A percentile compares a stretch with the other conserved stretches of the same genome.
These are phyloP conservation scores for Craspedostauros australis DNA, from an alignment of 108 stramenopile genomes.

Conservation along the genomic window DNA sequence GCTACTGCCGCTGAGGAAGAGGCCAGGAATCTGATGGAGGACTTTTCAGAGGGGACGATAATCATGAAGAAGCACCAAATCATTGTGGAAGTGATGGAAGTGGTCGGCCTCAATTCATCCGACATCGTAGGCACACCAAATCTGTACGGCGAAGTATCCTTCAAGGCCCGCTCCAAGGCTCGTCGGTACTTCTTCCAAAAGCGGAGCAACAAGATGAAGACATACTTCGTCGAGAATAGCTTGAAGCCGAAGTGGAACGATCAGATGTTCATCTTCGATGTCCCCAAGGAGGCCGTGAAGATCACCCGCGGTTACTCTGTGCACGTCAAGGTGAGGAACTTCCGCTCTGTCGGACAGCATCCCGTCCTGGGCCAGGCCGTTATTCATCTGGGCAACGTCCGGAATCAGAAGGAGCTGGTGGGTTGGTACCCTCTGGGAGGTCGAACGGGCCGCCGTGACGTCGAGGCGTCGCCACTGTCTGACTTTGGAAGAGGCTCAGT, in stretches of 20 bases:
- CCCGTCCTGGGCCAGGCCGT: conserved; percentile 57
- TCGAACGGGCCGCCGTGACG: conserved; percentile 56
- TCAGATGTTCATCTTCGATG: conserved; percentile 81
- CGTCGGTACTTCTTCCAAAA: conserved; percentile 33
- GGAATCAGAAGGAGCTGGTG: conserved; percentile 60
- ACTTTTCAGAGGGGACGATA: conserved; percentile 41
- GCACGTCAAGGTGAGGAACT: conserved; percentile 45
- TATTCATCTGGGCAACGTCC: conserved; percentile 63
- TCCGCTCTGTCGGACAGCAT: conserved; percentile 41
- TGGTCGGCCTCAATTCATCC: conserved; percentile 57
- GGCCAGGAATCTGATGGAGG: conserved; percentile 19
- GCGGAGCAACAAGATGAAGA: conserved; percentile 39
- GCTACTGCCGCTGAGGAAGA: conserved; percentile 12
- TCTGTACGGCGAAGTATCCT: conserved; percentile 69
- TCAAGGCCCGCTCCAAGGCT: conserved; percentile 34
- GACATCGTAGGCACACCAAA: conserved; percentile 61
- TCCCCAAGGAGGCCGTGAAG: conserved; percentile 55
- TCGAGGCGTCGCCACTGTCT: conserved; percentile 38
- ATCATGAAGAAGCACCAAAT: conserved; percentile 64
- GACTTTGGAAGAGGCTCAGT: conserved; percentile 69
- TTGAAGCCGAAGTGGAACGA: conserved; percentile 72
- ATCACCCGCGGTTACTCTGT: conserved; percentile 62
- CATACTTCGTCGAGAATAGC: conserved; percentile 76
- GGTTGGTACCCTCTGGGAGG: conserved; percentile 87
- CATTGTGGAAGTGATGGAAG: conserved; percentile 77